Evolutionary conservation across 352 stramenopile species (phyloP).

Genomic region (Phytophthora chlamydospora): DNA sequence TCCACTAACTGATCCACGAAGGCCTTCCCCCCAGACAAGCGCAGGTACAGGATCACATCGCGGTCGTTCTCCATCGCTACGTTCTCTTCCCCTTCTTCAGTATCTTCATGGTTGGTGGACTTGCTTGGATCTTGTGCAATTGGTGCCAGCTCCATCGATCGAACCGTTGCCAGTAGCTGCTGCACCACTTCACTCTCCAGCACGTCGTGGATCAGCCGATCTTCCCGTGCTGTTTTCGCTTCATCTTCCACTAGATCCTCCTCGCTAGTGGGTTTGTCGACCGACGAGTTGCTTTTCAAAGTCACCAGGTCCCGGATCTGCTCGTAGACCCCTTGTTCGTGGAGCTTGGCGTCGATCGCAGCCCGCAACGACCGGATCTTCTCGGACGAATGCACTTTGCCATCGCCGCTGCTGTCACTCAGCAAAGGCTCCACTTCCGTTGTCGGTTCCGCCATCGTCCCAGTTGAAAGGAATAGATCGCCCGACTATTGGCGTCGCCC

Average conservation of each 20-base stretch:
- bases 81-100: slow-evolving; percentile 4
- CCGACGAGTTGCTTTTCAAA: slow-evolving; percentile 24
- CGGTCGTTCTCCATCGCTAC: slow-evolving; percentile 14
- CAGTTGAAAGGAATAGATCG: slow-evolving; percentile 22
- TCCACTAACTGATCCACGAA: slow-evolving; percentile 77
- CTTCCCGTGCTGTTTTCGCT: slow-evolving; percentile 4
- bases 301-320: slow-evolving; percentile 72
- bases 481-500: slow-evolving; percentile 9
- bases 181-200: slow-evolving; percentile 81
- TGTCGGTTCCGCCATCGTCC: slow-evolving; percentile 25
- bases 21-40: slow-evolving; percentile 60
- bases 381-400: slow-evolving; percentile 23
- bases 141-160: slow-evolving; percentile 29
- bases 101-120: slow-evolving; percentile 8
- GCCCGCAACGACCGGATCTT: slow-evolving; percentile 60
- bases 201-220: slow-evolving; percentile 57
- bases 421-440: slow-evolving; percentile 9
- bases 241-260: slow-evolving; percentile 1
- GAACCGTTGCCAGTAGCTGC: slow-evolving; percentile 60
- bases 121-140: background rate
- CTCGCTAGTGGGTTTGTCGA: slow-evolving; percentile 6
- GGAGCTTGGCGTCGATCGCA: slow-evolving; percentile 76
- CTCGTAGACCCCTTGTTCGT: slow-evolving; percentile 77
- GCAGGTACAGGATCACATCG: slow-evolving; percentile 54
- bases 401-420: slow-evolving; percentile 1